Conservation (phyloP, 1,139 yeast genomes). For the Pichia sp. region DNA sequence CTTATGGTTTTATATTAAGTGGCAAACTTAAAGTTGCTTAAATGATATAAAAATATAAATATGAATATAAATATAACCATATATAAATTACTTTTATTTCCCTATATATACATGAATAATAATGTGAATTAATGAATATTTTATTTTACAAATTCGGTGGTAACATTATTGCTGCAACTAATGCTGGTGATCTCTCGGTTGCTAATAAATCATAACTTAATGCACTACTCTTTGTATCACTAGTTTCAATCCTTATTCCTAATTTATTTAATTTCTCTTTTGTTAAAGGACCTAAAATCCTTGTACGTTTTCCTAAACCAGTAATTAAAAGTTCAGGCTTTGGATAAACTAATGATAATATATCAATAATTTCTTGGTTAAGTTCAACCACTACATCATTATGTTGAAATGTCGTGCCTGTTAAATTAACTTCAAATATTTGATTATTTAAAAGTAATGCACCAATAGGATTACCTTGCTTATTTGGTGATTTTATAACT, state of each 20-base stretch:
- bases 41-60: neutral
- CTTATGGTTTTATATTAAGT: constrained; percentile 63
- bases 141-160: constrained; percentile 55
- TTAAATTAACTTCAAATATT: constrained; percentile 53
- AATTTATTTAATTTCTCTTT: constrained; percentile 42
- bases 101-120: no score
- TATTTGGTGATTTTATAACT: constrained; percentile 42
- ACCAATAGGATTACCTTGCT: constrained; percentile 42
- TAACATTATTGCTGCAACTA: constrained; percentile 61
- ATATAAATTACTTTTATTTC: no score
- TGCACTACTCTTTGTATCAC: constrained; percentile 65
- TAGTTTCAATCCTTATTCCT: constrained; percentile 65
- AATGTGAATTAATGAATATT: no score
- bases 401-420: constrained; percentile 18
- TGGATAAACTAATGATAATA: constrained; percentile 58
- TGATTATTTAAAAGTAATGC: constrained; percentile 58
- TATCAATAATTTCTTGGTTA: constrained; percentile 37
- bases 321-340: constrained; percentile 71
- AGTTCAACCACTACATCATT: constrained; percentile 33
- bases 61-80: neutral
- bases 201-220: constrained; percentile 68
- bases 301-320: constrained; percentile 60
- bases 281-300: constrained; percentile 55
- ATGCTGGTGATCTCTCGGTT: constrained; percentile 64
- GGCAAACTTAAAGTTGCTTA: constrained; percentile 19